Base-by-base conservation (phyloP, 495 filamentous ascomycete genomes). In the Xylaria sp. region DNA sequence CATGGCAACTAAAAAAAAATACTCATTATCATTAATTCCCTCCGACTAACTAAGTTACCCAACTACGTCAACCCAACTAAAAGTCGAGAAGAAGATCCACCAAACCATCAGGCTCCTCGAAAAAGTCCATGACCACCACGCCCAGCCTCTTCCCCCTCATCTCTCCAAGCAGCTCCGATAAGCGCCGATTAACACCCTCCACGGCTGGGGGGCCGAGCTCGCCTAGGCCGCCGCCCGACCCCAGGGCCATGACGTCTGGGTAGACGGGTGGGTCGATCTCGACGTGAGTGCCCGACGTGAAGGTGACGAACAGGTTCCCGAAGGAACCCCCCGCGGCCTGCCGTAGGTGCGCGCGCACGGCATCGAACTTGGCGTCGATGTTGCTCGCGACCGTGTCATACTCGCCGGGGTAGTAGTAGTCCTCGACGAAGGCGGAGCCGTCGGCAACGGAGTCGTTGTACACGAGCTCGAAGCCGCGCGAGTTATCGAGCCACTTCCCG, bases 401-500 rank as follows among this genome's bases (percentile, higher is more conserved):
- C 4, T 35, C 52, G 1, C 63, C 65, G 4, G 77, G 69, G 17
- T 96, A 92, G 81, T 92, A 97, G 81, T 93, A 97, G 78, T 97
- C 94, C 81, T 97, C 94, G 37, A 97, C 88, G 72, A 89, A 88
- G 50, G 95, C 86, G 64, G 90, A 86, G 12, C 63, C 46, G 3
- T 90, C 90, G 73, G 87, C 88, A 0, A 85, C 84, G 44, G 87
- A 89, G 12, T 78, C 79, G 53, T 79, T 77, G 31, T 73, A 80
- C 31, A 76, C 72, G 5, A 80, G 69, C 59, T 57, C 72, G 31
- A 80, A 79, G n/a, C 87, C 86, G 71, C 91, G 81, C 4, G 89
- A 84, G 76, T 97, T 96, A 78, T 96, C 90, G 0, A 87, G 86
- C 94, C 94, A 97, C 61, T 82, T 82, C 44, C 83, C 82, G n/a